These are phyloP conservation scores for Samsoniella hepiali DNA, from an alignment of 2,329 filamentous ascomycete genomes.

Conservation along the genomic window DNA sequence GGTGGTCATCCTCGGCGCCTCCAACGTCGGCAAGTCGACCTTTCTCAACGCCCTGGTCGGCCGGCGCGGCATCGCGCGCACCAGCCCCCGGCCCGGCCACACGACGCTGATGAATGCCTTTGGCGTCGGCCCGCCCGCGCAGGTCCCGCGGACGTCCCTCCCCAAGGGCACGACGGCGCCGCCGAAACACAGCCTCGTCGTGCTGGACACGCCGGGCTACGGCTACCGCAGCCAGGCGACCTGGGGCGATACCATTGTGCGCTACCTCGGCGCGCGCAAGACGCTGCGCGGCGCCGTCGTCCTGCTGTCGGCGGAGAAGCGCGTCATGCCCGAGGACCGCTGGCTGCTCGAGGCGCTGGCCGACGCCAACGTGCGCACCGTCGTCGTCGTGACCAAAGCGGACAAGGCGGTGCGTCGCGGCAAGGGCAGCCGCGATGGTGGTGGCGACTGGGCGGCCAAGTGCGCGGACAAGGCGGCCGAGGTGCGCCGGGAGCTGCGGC, in stretches of 20 bases:
- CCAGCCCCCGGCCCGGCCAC: slow-evolving; percentile 49
- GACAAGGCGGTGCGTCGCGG: slow-evolving; percentile 46
- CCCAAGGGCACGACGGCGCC: slow-evolving; percentile 34
- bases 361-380: slow-evolving; percentile 42
- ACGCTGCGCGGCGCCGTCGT: slow-evolving; percentile 51
- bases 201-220: slow-evolving; percentile 53
- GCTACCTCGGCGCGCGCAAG: slow-evolving; percentile 47
- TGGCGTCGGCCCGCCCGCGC: slow-evolving; percentile 46
- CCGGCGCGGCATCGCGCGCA: slow-evolving; percentile 41
- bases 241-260: slow-evolving; percentile 52
- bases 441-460: slow-evolving; percentile 27
- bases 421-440: slow-evolving; percentile 36
- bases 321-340: slow-evolving; percentile 46
- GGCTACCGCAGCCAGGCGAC: slow-evolving; percentile 43
- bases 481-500: slow-evolving; percentile 29
- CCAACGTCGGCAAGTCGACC: slow-evolving; percentile 86
- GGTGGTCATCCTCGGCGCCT: slow-evolving; percentile 78
- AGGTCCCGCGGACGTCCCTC: slow-evolving; percentile 27
- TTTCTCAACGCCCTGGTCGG: slow-evolving; percentile 79
- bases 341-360: slow-evolving; percentile 47
- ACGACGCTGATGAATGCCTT: slow-evolving; percentile 56
- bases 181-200: slow-evolving; percentile 45
- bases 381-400: slow-evolving; percentile 55
- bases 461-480: slow-evolving; percentile 28
- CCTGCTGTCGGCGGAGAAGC: slow-evolving; percentile 52